Evolutionary conservation across 768 basidiomycete genomes (phyloP), one percentile per base, ranked within the genome.

Genomic region (Agaricus blazei): DNA sequence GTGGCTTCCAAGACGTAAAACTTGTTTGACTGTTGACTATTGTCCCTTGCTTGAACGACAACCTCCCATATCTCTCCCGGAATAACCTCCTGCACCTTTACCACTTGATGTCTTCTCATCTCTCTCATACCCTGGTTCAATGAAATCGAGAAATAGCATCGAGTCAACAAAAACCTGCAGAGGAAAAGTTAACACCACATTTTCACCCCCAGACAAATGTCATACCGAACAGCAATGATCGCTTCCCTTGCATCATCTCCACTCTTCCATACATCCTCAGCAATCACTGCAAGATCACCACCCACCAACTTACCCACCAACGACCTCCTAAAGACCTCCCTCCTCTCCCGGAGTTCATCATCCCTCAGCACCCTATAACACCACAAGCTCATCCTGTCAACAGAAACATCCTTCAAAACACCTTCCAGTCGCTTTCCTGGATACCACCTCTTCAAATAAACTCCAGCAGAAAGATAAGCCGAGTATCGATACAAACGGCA

Each of bases 1-100:
- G 89, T 91, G 23, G 78, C 64, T 57, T 87, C 87, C 1, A 92
- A 68, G 27, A 88, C 82, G 62, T 83, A 82, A 59, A 80, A 76
- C 9, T 77, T 70, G 23, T 58, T 64, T 11, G 60, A 56, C 1
- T 56, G 26, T 24, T 26, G 14, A 24, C 44, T 38, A 19, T n/a
- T n/a, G 34, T 47, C n/a, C 36, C 37, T 37, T 38, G 19, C 26
- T 15, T 40, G 0, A 48, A 45, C 8, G 65, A 64, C 70, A 38
- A 90, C 65, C 19, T 65, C 69, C 88, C 88, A 90, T 19, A 90
- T 71, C 56, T 89, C 84, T 14, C 70, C 73, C 26, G 68, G 53
- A 27, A 85, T 72, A 37, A 87, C 63, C 61, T 85, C 78, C 54
- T 76, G 74, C 3, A 70, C 79, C 56, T 82, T 77, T 11, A 70